A percentile compares a stretch with the other conserved stretches of the same genome.
Evolutionary conservation across 345 rosid genomes (phyloP).

Genomic region (Boechera retrofracta): DNA sequence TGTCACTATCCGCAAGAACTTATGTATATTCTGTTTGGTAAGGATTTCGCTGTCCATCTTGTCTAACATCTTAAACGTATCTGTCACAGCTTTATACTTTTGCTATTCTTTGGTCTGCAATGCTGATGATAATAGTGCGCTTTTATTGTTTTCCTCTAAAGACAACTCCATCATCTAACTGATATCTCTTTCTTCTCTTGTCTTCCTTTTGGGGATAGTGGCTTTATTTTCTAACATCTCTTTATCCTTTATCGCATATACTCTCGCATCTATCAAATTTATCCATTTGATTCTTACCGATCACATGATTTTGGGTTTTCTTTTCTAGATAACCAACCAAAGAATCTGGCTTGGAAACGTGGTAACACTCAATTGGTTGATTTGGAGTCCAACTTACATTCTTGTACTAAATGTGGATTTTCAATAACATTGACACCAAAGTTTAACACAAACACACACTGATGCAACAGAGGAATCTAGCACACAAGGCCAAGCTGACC

Average conservation of each 20-base stretch:
- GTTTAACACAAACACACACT: slow-evolving; percentile 30
- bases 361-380: background rate
- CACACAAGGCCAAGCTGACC: slow-evolving; percentile 18
- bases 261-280: background rate
- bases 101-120: too few relatives aligned
- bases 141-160: too few relatives aligned
- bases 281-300: background rate
- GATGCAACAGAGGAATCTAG: slow-evolving; percentile 10
- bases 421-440: slow-evolving; percentile 27
- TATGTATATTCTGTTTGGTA: background rate
- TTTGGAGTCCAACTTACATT: background rate
- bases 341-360: background rate
- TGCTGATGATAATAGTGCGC: too few relatives aligned
- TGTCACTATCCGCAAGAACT: background rate
- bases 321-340: background rate
- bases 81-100: too few relatives aligned
- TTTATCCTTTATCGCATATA: background rate
- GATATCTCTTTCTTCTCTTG: too few relatives aligned
- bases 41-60: too few relatives aligned
- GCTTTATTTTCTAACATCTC: too few relatives aligned
- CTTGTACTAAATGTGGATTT: slow-evolving; percentile 7
- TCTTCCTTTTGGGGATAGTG: too few relatives aligned
- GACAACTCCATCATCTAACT: too few relatives aligned
- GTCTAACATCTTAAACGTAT: too few relatives aligned
- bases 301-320: background rate